Evolutionary conservation across 768 basidiomycete genomes (phyloP), one percentile per base, ranked within the genome.

Genomic region (Panellus pusillus): DNA sequence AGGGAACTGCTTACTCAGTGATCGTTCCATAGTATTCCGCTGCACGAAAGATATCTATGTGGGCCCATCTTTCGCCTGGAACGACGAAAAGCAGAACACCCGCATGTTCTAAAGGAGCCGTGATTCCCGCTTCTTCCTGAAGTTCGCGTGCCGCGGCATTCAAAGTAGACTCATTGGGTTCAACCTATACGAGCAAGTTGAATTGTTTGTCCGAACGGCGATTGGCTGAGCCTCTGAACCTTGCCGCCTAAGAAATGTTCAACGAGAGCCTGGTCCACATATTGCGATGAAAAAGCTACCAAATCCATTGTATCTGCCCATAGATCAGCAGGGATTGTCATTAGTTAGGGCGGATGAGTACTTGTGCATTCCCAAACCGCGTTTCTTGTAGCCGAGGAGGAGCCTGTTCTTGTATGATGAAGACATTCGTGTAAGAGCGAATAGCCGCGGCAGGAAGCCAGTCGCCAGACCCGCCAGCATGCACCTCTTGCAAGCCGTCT

Each of bases 91-190:
- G 72, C 14, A 93, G 70, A 4, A 73, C 79, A 1, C 90, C 90
- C 38, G 75, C 80, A 44, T 85, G 80, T 45, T 74, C 68, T n/a
- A 91, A 74, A 2, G 79, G 72, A 0, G 89, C 86, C 17, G 70
- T 75, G 35, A 94, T 83, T 1, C 91, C 88, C 8, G 90, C 80
- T 72, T 94, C 93, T 75, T 94, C 93, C 92, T 84, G 63, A 28
- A 87, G 75, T 65, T 86, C 93, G n/a, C 93, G 83, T n/a, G 68
- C 62, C 4, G 93, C 93, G 9, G 91, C 92, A 63, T 88, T 70
- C 0, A 72, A 60, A 15, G 83, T 70, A 0, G 85, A 83, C 68
- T 96, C 93, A 4, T 79, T 81, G 3, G 76, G 69, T 52, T 94
- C 91, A 9, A 91, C 32, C 32, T 35, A 35, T 14, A 35, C 3